Base-by-base conservation (phyloP, 1,284 basidiomycete genomes). In the Porodaedalea pini region DNA sequence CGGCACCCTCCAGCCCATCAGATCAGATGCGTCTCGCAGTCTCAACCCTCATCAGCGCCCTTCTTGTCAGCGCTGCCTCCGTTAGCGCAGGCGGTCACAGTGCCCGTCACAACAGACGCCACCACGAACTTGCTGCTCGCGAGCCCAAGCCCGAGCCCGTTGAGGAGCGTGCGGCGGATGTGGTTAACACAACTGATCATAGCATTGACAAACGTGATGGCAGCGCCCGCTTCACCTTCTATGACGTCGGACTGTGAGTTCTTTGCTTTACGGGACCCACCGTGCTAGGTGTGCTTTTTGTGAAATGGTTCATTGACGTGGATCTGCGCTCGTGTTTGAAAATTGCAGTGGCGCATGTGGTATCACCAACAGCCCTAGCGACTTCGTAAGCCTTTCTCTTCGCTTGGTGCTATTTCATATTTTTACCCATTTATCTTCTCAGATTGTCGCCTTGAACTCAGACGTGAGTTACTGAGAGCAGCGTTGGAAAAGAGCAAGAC, bases 221-320 rank as follows among this genome's bases (percentile, higher is more conserved):
- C 19, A 59, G 60, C 56, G 65, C 76, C 3, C 70, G 70, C 45
- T 75, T 73, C 66, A 82, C 82, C 11, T 85, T 69, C 64, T 86
- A 85, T 65, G 75, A 76, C 34, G 78, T 77, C 61, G 82, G 82
- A 31, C 62, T 79, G 83, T 85, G 63, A 70, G 81, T 73, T 5
- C 23, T 51, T 23, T 21, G 7, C 23, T 32, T 39, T 51, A 54
- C 25, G 29, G 34, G 39, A 15, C 21, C 23, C 25, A 34, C 17
- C 2, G 8, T 25, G 10, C 36, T 41, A 17, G 6, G 25, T 19
- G 29, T 25, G 45, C 48, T 23, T 41, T 8, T 19, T 41, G 2
- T n/a, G 40, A 17, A 41, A 41, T 19, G 13, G n/a, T 55, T 68
- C 56, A 62, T 64, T 50, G 34, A 68, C 25, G 64, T 66, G 48